Base-by-base conservation (phyloP, 2,329 filamentous ascomycete genomes). In the Corinectria fuckeliana region DNA sequence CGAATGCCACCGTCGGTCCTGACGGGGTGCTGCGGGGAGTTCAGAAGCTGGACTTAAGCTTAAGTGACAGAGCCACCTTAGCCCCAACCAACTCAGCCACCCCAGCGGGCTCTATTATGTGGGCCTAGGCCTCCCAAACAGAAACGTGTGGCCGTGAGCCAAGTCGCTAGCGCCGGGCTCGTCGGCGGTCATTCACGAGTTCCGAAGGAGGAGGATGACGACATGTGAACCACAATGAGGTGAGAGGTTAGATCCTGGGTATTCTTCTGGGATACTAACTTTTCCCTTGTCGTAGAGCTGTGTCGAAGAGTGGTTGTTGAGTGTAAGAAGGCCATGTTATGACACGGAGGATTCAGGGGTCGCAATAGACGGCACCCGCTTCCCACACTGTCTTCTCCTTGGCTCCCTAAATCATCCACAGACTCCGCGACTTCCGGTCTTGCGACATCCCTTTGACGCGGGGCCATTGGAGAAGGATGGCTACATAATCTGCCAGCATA, bases 211-310 rank as follows among this genome's bases (percentile, higher is more conserved):
- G 41, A 23, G 21, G 38, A 65, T 65, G 51, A 65, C 51, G 62
- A 54, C 62, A 65, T 65, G 39, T 28, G 32, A 18, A 25, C 14
- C 16, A 5, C 48, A 14, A 65, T 65, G 58, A 62, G 61, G 55
- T 26, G 48, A 65, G 41, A 45, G 42, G 8, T 14, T 39, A 14
- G 39, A 23, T 16, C 11, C 39, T 32, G 30, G 13, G 30, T 14
- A 14, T 32, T n/a, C n/a, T 7, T 28, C 26, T 28, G 26, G 26
- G 26, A 28, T 30, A 1, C 28, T 30, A 11, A 4, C 28, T 13
- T 13, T 30, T 11, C 36, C 16, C 8, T 20, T 18, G 36, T 39
- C 36, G 8, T 16, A 16, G 36, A 39, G 16, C 11, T 16, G 4
- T 20, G 13, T 39, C 36, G 8, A 9, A 18, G 36, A 16, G 18